Conservation (phyloP, 305 asterid genomes). For the Fraxinus albicans region DNA sequence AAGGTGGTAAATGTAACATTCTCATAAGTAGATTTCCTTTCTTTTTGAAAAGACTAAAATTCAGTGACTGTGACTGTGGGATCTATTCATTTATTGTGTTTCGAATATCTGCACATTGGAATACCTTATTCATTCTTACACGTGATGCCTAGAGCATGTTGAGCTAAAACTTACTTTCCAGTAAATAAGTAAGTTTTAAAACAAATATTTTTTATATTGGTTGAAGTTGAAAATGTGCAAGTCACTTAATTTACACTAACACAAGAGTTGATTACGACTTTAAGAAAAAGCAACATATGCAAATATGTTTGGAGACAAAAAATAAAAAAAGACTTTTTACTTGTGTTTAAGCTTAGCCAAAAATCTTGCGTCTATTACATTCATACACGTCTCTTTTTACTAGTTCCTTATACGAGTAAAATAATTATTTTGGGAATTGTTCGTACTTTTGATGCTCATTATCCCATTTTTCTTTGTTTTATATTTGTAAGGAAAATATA, state of each 20-base stretch:
- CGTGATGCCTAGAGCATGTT: not conserved
- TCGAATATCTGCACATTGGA: not conserved
- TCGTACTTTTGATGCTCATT: not conserved
- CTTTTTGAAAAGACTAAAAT: not conserved
- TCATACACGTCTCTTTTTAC: not conserved
- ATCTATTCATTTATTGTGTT: not conserved
- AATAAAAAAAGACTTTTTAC: not conserved
- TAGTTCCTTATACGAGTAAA: not conserved
- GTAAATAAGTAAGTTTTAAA: not conserved
- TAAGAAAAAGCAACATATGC: too few relatives aligned
- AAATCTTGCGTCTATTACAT: not conserved
- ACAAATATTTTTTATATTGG: not conserved
- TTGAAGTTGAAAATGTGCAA: not conserved
- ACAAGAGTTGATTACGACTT: not conserved
- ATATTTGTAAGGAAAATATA: slow-evolving; percentile 55
- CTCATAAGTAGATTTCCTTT: not conserved
- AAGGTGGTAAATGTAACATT: not conserved
- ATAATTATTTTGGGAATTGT: not conserved
- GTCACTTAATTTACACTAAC: not conserved
- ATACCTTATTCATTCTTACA: not conserved
- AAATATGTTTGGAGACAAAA: too few relatives aligned
- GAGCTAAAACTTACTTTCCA: not conserved
- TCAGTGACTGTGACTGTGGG: not conserved
- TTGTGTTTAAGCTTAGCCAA: not conserved
- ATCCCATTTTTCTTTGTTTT: not conserved